Evolutionary conservation across 83 land plant genomes (phyloP), one percentile per base, ranked within the genome.

Genomic region (Thuja plicata): DNA sequence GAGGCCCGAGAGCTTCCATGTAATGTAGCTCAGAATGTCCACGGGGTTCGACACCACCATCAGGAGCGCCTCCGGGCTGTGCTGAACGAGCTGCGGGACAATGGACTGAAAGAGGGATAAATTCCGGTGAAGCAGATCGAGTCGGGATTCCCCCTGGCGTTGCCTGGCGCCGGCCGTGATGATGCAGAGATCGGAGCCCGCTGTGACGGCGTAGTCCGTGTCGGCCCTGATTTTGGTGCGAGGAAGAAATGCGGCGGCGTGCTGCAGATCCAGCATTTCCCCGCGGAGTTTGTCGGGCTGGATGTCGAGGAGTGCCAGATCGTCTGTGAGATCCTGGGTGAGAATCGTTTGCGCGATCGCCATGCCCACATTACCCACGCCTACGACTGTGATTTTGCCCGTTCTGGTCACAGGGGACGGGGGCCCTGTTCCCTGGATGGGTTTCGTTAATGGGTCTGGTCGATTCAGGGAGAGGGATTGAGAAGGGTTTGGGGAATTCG

Each of bases 261-360:
- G 99, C 91, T 97, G 99, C 84, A 97, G 97, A 43, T 97, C 99
- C 41, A 97, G 99, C 97, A 96, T 94, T 89, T 97, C 99, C 54
- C 99, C 99, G 27, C 95, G 93, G 80, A 97, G 95, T 89, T 96
- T 97, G 87, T 93, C 96, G 88, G 94, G 74, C 54, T 92, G 87
- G 88, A 90, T 92, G 92, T 97, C 99, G 89, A 97, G 95, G 37
- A 97, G 97, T 73, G 94, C 92, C 81, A 97, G 93, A 89, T 93
- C 98, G 80, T 96, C 95, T 30, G 88, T 88, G 30, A 97, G 92
- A 60, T 94, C 98, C 71, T 96, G 95, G 16, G 99, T 96, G 73
- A 97, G 95, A 84, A 97, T 95, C 71, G 98, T 97, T 89, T 97
- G 96, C 43, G 98, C 99, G 40, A 97, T 94, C 32, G 98, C 99